Evolutionary conservation across 306 rosid genomes (phyloP).

Genomic region (Lathyrus sativus): DNA sequence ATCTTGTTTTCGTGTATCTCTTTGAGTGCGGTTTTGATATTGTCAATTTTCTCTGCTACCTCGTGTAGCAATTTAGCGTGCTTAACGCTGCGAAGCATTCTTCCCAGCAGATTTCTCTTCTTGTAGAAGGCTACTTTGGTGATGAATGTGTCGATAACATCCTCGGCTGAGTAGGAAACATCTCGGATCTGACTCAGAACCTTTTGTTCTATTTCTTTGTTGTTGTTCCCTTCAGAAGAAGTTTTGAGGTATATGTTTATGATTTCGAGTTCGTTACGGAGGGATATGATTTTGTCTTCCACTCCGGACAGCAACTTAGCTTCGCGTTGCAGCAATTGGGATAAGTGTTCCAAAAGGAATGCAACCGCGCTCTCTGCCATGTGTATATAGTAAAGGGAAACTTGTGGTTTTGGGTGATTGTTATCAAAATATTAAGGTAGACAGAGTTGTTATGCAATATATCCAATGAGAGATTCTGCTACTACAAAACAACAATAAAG

Average conservation of each 20-base stretch:
- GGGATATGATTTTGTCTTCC: conserved; percentile 18
- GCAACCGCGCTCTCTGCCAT: conserved; percentile 15
- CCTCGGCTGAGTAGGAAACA: not conserved
- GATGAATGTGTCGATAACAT: conserved; percentile 8
- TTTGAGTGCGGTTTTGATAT: not conserved
- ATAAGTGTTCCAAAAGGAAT: conserved; percentile 17
- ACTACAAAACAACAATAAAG: too few species aligned
- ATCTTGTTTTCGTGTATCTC: conserved; percentile 12
- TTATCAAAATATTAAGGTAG: not conserved
- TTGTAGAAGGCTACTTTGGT: not conserved
- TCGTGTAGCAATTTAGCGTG: conserved; percentile 2
- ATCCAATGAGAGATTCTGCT: too few species aligned
- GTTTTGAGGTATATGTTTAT: not conserved
- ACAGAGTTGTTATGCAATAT: not conserved
- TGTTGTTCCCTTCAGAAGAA: not conserved
- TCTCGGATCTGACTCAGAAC: conserved; percentile 8
- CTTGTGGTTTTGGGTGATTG: not conserved
- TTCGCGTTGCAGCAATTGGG: not conserved
- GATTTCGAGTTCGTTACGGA: not conserved
- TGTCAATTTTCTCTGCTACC: not conserved
- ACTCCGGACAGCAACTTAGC: conserved; percentile 11
- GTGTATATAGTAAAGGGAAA: not conserved
- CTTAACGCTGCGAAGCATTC: not conserved
- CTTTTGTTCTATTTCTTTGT: not conserved
- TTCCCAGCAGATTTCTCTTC: not conserved